A percentile compares a stretch with the other conserved stretches of the same genome.
Evolutionary conservation across 257 asterid genomes (phyloP).

Genomic region (Buddleja alternifolia): DNA sequence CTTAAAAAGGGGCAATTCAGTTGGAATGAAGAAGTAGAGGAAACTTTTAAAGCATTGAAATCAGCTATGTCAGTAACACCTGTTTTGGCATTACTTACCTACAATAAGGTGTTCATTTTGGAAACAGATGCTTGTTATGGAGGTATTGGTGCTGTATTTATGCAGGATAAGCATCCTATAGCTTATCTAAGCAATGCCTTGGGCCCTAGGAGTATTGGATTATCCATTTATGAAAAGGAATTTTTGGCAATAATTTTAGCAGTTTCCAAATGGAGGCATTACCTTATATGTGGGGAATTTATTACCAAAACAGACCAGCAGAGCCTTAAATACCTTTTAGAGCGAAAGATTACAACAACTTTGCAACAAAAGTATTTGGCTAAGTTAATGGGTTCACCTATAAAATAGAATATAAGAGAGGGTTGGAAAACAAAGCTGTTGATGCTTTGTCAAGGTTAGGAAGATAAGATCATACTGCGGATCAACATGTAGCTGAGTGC

Average conservation of each 20-base stretch:
- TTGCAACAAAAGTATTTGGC: neutral
- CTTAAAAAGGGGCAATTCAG: neutral
- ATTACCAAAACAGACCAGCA: neutral
- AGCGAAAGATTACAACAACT: neutral
- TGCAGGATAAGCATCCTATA: neutral
- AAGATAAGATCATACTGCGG: accelerated
- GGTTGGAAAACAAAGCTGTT: neutral
- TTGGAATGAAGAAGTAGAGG: neutral
- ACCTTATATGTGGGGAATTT: neutral
- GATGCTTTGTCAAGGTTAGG: neutral
- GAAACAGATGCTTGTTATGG: neutral
- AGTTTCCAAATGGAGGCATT: neutral
- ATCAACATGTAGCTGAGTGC: too few species aligned
- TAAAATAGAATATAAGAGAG: neutral
- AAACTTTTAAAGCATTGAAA: neutral
- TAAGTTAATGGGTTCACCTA: neutral
- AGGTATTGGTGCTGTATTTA: neutral
- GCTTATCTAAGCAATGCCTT: neutral
- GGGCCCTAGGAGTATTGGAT: neutral
- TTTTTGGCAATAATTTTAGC: neutral
- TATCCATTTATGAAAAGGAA: neutral
- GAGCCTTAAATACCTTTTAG: neutral
- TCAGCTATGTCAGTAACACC: neutral
- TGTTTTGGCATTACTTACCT: neutral
- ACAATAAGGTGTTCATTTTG: neutral